Evolutionary conservation across 352 stramenopile genomes (phyloP).

Genomic region (Globisporangium okanoganense): DNA sequence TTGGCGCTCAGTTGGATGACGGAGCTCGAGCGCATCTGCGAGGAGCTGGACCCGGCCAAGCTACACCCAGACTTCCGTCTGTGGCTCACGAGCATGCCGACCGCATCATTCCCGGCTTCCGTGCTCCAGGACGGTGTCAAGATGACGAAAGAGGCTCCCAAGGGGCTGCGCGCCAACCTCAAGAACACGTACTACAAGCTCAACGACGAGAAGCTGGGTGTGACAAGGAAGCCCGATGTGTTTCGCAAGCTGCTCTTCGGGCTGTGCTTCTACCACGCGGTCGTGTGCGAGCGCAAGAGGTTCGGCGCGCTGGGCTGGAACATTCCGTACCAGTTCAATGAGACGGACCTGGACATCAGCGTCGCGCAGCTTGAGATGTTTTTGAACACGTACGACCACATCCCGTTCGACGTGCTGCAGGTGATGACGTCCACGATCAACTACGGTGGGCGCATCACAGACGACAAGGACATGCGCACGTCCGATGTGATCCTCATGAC

Average conservation of each 20-base stretch:
- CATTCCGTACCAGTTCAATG: slow-evolving; percentile 97
- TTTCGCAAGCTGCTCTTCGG: slow-evolving; percentile 96
- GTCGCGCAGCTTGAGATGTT: slow-evolving; percentile 86
- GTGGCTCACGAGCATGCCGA: slow-evolving; percentile 91
- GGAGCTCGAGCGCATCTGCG: slow-evolving; percentile 93
- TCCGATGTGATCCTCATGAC: slow-evolving; percentile 88
- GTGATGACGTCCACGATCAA: slow-evolving; percentile 95
- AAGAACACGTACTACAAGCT: slow-evolving; percentile 95
- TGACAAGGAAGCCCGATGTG: slow-evolving; percentile 81
- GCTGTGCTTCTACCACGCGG: slow-evolving; percentile 89
- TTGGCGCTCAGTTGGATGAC: slow-evolving; percentile 94
- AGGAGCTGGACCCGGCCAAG: slow-evolving; percentile 81
- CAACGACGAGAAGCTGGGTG: slow-evolving; percentile 80
- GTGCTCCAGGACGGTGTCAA: slow-evolving; percentile 96
- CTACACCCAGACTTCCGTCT: slow-evolving; percentile 92
- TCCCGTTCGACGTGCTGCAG: slow-evolving; percentile 86
- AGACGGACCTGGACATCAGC: slow-evolving; percentile 93
- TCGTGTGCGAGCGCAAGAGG: slow-evolving; percentile 92
- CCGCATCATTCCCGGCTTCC: slow-evolving; percentile 82
- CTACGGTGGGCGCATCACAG: slow-evolving; percentile 92
- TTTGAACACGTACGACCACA: slow-evolving; percentile 81
- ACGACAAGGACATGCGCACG: slow-evolving; percentile 93
- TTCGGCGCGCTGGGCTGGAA: slow-evolving; percentile 96
- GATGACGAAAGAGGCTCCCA: slow-evolving; percentile 96
- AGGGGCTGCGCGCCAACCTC: slow-evolving; percentile 91